These are phyloP conservation scores for Fusarium sublunatum DNA, from an alignment of 2,329 filamentous ascomycete species.

Conservation along the genomic window DNA sequence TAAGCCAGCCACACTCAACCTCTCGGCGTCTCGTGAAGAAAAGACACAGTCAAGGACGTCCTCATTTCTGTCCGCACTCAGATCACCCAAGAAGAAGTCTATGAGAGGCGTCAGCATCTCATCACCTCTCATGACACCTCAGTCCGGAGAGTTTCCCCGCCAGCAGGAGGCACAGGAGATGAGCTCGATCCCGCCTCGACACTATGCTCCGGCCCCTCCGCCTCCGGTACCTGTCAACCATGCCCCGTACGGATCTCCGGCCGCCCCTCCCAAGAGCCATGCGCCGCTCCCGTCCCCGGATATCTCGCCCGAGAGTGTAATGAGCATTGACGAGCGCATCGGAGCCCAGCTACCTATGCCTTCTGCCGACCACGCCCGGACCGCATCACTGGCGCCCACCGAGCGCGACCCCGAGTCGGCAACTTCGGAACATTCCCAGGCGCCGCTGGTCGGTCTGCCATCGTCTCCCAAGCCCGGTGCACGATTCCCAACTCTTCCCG, in stretches of 20 bases:
- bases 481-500: constrained; percentile 55
- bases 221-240: constrained; percentile 66
- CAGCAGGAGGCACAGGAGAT: constrained; percentile 66
- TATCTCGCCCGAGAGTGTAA: constrained; percentile 55
- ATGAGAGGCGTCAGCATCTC: constrained; percentile 68
- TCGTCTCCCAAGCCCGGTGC: constrained; percentile 55
- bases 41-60: constrained; percentile 67
- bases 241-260: constrained; percentile 47
- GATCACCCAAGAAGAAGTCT: constrained; percentile 67
- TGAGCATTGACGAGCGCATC: constrained; percentile 68
- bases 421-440: constrained; percentile 62
- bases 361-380: constrained; percentile 50
- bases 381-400: constrained; percentile 52
- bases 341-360: constrained; percentile 55
- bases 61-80: constrained; percentile 70
- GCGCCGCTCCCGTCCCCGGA: constrained; percentile 47
- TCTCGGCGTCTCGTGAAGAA: constrained; percentile 57
- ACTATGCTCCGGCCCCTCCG: constrained; percentile 68
- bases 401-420: constrained; percentile 65
- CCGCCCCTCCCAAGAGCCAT: constrained; percentile 40
- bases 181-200: constrained; percentile 66
- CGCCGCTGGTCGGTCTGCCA: constrained; percentile 63
- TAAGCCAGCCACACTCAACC: constrained; percentile 64
- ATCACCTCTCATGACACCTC: constrained; percentile 73
- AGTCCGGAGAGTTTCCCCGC: constrained; percentile 69